A percentile compares a stretch with the other conserved stretches of the same genome.
Evolutionary conservation across 2,329 filamentous ascomycete species (phyloP).

Genomic region (Podosphaera xanthii): DNA sequence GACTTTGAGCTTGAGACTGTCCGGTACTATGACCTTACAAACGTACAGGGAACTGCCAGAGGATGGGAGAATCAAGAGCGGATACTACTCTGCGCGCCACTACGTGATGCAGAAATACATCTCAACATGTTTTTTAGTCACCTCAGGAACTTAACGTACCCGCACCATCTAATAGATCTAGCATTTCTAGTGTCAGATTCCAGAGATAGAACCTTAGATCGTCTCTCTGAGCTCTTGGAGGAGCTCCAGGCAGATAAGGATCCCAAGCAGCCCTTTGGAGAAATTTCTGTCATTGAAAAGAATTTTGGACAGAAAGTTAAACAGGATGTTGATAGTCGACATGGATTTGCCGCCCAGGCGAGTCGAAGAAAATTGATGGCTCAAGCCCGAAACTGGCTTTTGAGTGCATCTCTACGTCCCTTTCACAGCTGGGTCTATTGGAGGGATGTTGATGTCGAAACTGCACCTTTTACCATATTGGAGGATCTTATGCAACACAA

Average conservation of each 20-base stretch:
- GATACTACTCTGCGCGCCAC: constrained; percentile 80
- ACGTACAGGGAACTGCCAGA: constrained; percentile 72
- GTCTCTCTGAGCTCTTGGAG: constrained; percentile 54
- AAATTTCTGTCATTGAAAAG: constrained; percentile 95
- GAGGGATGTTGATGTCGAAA: constrained; percentile 96
- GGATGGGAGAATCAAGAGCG: constrained; percentile 95
- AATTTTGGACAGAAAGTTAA: constrained; percentile 97
- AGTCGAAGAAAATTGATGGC: constrained; percentile 91
- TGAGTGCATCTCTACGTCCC: constrained; percentile 77
- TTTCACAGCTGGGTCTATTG: constrained; percentile 99
- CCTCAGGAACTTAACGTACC: constrained; percentile 86
- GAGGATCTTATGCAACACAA: constrained; percentile 98
- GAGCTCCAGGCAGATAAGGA: constrained; percentile 62
- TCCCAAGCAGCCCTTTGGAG: constrained; percentile 64
- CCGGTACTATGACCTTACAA: constrained; percentile 85
- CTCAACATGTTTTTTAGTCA: constrained; percentile 98
- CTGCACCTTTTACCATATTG: constrained; percentile 84
- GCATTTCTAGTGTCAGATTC: constrained; percentile 95
- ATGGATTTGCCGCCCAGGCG: constrained; percentile 92
- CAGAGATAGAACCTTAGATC: constrained; percentile 65
- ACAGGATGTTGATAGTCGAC: constrained; percentile 90
- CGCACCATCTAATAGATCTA: constrained; percentile 85
- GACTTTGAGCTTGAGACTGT: constrained; percentile 78
- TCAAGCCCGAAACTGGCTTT: constrained; percentile 86
- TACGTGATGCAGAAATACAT: constrained; percentile 81